These are phyloP conservation scores for Bisporella sp. DNA, from an alignment of 2,329 filamentous ascomycete species.

Conservation along the genomic window DNA sequence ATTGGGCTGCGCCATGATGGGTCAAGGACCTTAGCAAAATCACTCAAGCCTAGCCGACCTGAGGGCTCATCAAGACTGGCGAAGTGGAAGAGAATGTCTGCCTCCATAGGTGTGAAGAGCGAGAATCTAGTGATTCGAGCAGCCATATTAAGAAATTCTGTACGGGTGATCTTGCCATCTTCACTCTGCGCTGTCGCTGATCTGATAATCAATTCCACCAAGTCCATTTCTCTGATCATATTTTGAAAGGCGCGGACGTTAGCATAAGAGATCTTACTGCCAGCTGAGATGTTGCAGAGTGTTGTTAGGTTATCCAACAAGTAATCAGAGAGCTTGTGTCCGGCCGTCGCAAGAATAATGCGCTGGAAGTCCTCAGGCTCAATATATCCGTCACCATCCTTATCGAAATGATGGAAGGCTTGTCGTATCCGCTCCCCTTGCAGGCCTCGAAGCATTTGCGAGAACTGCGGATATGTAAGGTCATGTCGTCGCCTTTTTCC, in stretches of 20 bases:
- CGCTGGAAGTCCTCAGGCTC: constrained; percentile 92
- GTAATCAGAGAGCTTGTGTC: constrained; percentile 96
- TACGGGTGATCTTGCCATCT: constrained; percentile 88
- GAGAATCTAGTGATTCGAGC: constrained; percentile 88
- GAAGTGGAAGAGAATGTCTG: constrained; percentile 98
- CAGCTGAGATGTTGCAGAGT: constrained; percentile 86
- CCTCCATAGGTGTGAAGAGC: constrained; percentile 96
- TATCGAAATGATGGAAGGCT: constrained; percentile 88
- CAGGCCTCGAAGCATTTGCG: constrained; percentile 92
- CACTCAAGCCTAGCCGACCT: constrained; percentile 70
- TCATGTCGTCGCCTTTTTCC: constrained; percentile 80
- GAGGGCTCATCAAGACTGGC: constrained; percentile 86
- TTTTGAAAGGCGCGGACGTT: constrained; percentile 98
- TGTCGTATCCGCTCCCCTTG: constrained; percentile 95
- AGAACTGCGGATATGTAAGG: constrained; percentile 93
- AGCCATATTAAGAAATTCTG: constrained; percentile 93
- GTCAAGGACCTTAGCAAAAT: constrained; percentile 94
- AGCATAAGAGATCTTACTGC: constrained; percentile 93
- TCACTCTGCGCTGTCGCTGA: constrained; percentile 75
- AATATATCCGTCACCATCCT: constrained; percentile 89
- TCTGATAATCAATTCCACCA: constrained; percentile 88
- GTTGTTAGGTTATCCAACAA: constrained; percentile 84
- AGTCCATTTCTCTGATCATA: constrained; percentile 94
- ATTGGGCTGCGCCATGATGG: constrained; percentile 72
- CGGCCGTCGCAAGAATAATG: constrained; percentile 88